These are phyloP conservation scores for Candida andamanensis DNA, from an alignment of 805 yeast genomes.

Conservation along the genomic window DNA sequence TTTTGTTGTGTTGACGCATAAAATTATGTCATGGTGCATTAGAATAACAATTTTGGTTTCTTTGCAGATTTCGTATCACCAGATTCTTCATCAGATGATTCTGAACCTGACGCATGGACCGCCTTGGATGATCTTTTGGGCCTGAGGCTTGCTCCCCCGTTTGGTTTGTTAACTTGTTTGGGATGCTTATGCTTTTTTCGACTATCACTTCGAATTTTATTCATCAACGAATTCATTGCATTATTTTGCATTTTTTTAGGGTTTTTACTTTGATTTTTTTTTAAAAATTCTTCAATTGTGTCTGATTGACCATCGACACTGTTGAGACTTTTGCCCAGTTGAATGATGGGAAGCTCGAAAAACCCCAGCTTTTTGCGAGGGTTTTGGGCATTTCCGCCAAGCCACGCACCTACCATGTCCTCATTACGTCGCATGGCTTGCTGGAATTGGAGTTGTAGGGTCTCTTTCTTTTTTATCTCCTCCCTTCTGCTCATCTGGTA, in stretches of 20 bases:
- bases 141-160: not conserved
- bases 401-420: constrained; percentile 7
- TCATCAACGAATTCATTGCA: constrained; percentile 36
- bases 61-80: too few relatives aligned
- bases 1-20: too few relatives aligned
- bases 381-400: constrained; percentile 10
- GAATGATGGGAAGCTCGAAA: constrained; percentile 29
- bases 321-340: constrained; percentile 11
- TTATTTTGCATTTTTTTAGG: constrained; percentile 15
- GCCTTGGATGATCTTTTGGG: not conserved
- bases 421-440: constrained; percentile 36
- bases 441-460: constrained; percentile 43
- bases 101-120: not conserved
- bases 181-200: constrained; percentile 3
- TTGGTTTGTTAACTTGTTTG: constrained; percentile 1
- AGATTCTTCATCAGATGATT: too few relatives aligned
- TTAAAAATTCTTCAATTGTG: constrained; percentile 1
- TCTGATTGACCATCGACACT: constrained; percentile 1
- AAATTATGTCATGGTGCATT: too few relatives aligned
- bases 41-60: too few relatives aligned
- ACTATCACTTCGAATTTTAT: constrained; percentile 24
- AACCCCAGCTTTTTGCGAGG: constrained; percentile 19
- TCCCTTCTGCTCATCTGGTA: constrained; percentile 33
- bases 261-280: constrained; percentile 16
- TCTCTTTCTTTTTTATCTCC: constrained; percentile 44